Percentiles rank a stretch among this genome's conserved stretches.
Evolutionary conservation across 805 yeast species (phyloP).

Genomic region (Spathaspora hagerdaliae): DNA sequence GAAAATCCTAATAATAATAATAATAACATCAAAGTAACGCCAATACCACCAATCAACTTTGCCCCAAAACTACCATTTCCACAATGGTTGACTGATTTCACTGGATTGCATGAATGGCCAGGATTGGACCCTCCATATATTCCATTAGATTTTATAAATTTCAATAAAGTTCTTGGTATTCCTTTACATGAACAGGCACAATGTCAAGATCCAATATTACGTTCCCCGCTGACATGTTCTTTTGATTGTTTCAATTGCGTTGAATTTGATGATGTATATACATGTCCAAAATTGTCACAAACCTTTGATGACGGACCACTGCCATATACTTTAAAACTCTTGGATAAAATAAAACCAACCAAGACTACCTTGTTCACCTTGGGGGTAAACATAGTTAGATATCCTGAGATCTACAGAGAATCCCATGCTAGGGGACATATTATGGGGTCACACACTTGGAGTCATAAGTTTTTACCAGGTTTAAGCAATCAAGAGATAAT

Average conservation of each 20-base stretch:
- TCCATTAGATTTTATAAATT: constrained; percentile 67
- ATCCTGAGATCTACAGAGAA: constrained; percentile 66
- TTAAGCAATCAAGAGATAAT: constrained; percentile 75
- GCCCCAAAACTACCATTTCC: constrained; percentile 54
- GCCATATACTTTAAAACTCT: constrained; percentile 57
- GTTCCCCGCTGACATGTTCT: constrained; percentile 46
- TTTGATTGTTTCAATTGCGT: constrained; percentile 85
- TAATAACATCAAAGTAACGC: neutral
- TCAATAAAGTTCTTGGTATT: constrained; percentile 36
- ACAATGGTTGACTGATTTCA: constrained; percentile 68
- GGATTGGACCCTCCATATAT: constrained; percentile 84
- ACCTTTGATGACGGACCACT: constrained; percentile 97
- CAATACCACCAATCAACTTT: constrained; percentile 3
- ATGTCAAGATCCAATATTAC: constrained; percentile 39
- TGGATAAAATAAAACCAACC: constrained; percentile 29
- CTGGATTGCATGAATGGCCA: constrained; percentile 82
- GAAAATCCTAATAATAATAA: neutral
- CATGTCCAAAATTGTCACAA: constrained; percentile 75
- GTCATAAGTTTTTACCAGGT: constrained; percentile 79
- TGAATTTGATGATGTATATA: constrained; percentile 66
- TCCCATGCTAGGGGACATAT: constrained; percentile 66
- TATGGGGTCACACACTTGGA: constrained; percentile 89
- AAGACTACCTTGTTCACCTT: constrained; percentile 80
- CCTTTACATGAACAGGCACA: constrained; percentile 51
- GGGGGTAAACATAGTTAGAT: constrained; percentile 74